Percentiles rank a stretch among this genome's conserved stretches.
phyloP scores from a whole-genome alignment of 2,329 filamentous ascomycete genomes.

The Clonostachys rhizophaga region DNA sequence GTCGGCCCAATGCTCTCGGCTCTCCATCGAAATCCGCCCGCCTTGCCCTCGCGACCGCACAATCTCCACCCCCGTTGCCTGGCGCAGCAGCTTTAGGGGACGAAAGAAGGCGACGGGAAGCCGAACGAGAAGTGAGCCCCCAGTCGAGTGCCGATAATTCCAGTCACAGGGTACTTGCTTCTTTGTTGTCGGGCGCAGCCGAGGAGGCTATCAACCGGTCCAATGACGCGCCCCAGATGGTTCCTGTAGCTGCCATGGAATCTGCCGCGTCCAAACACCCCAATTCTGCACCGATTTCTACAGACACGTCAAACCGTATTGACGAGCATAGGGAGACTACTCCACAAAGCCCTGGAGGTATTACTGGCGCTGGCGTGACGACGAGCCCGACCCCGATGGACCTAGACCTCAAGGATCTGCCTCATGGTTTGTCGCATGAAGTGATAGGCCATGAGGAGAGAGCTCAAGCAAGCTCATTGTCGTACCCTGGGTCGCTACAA shows the following conservation, averaged over 20 bases:
- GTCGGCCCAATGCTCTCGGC: constrained; percentile 21
- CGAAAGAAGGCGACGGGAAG: constrained; percentile 41
- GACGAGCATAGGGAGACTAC: constrained; percentile 34
- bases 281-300: constrained; percentile 22
- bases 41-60: constrained; percentile 34
- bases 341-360: constrained; percentile 36
- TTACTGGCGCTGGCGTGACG: constrained; percentile 37
- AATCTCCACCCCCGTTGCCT: constrained; percentile 39
- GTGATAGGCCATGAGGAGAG: constrained; percentile 47
- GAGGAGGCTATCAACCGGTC: constrained; percentile 47
- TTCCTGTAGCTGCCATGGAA: constrained; percentile 37
- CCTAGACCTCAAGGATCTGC: constrained; percentile 36
- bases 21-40: constrained; percentile 52
- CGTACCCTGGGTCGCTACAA: constrained; percentile 49
- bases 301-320: constrained; percentile 19
- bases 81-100: constrained; percentile 51
- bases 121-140: constrained; percentile 29
- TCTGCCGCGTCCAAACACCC: constrained; percentile 25
- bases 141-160: constrained; percentile 47
- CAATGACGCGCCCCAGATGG: constrained; percentile 42
- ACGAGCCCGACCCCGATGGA: constrained; percentile 51
- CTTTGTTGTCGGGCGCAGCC: constrained; percentile 47
- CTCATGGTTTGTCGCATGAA: constrained; percentile 22
- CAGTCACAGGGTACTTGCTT: constrained; percentile 45
- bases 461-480: constrained; percentile 41